These are phyloP conservation scores for Fagopyrum esculentum DNA, from an alignment of 148 eudicot genomes.

Conservation along the genomic window DNA sequence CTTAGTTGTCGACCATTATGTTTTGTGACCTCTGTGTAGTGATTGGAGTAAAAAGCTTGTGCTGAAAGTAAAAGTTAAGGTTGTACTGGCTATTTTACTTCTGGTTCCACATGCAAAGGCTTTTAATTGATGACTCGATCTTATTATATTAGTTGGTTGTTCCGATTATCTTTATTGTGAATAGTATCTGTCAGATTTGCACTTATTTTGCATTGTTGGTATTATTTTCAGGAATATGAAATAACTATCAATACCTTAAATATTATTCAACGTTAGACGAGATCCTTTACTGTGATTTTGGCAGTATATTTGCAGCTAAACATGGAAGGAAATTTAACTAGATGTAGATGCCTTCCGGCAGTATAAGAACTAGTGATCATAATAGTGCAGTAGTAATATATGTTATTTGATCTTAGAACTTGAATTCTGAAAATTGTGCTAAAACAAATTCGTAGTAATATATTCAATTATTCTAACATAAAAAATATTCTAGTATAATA, in stretches of 20 bases:
- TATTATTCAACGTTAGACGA: neutral
- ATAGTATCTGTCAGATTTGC: neutral
- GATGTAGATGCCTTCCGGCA: neutral
- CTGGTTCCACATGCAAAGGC: neutral
- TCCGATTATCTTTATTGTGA: neutral
- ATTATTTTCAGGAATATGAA: neutral
- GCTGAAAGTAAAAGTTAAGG: neutral
- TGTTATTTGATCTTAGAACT: neutral
- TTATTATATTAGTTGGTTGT: neutral
- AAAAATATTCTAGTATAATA: neutral
- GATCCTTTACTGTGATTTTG: neutral
- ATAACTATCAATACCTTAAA: neutral
- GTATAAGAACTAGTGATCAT: neutral
- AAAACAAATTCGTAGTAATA: neutral
- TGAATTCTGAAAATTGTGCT: neutral
- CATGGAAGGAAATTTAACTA: neutral
- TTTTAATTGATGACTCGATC: neutral
- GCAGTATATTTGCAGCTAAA: neutral
- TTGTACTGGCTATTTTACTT: neutral
- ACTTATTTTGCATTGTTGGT: neutral
- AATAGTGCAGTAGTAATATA: neutral
- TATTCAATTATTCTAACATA: neutral
- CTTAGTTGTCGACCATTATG: neutral
- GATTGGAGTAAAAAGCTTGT: neutral
- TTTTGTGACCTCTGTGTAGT: neutral